A percentile compares a stretch with the other conserved stretches of the same genome.
Evolutionary conservation across 2,329 filamentous ascomycete genomes (phyloP).

Genomic region (Endocalyx cinctus): DNA sequence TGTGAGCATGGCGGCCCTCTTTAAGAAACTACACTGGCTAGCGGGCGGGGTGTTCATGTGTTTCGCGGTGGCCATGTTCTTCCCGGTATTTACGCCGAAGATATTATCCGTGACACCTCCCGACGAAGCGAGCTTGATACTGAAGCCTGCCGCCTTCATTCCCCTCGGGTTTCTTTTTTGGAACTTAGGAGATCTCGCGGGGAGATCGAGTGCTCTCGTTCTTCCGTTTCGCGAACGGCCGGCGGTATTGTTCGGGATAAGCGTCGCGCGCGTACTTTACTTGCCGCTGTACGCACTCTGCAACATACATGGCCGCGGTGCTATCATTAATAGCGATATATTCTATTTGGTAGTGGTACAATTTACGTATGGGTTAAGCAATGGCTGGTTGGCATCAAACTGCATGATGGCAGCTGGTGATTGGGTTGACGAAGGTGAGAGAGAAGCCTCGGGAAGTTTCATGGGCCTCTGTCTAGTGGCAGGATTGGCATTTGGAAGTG

Average conservation of each 20-base stretch:
- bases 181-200: constrained; percentile 83
- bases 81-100: constrained; percentile 82
- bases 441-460: constrained; percentile 85
- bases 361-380: constrained; percentile 75
- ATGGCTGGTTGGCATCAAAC: constrained; percentile 79
- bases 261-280: constrained; percentile 63
- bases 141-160: constrained; percentile 76
- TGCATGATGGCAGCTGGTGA: constrained; percentile 88
- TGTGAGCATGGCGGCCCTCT: constrained; percentile 57
- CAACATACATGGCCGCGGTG: constrained; percentile 76
- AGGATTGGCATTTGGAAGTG: constrained; percentile 78
- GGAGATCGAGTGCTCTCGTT: constrained; percentile 61
- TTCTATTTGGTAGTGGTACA: constrained; percentile 88
- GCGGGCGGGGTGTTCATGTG: constrained; percentile 73
- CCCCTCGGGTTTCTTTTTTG: constrained; percentile 87
- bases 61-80: constrained; percentile 87
- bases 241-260: constrained; percentile 59
- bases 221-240: constrained; percentile 58
- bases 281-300: constrained; percentile 86
- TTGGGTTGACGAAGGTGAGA: constrained; percentile 77
- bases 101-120: constrained; percentile 44
- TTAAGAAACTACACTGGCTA: constrained; percentile 75
- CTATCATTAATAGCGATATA: constrained; percentile 69
- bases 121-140: constrained; percentile 48
- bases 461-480: constrained; percentile 89